Percentiles rank a stretch among this genome's conserved stretches.
These are phyloP conservation scores for Trypanosoma rangeli DNA, from an alignment of 208 protist species.

Conservation along the genomic window DNA sequence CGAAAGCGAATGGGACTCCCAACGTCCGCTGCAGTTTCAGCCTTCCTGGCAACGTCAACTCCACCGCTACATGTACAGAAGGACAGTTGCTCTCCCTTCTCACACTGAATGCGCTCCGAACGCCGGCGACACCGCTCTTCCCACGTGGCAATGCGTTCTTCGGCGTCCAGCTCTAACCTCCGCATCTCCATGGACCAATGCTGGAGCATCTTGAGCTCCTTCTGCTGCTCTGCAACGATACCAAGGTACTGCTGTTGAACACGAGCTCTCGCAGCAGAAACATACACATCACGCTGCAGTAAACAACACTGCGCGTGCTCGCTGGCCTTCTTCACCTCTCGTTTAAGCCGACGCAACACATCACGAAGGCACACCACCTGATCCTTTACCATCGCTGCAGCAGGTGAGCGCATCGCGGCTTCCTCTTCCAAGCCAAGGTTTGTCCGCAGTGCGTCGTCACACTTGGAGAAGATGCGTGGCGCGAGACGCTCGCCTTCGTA, in stretches of 20 bases:
- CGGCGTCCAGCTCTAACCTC: slow-evolving; percentile 1
- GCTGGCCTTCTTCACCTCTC: neutral
- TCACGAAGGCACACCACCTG: slow-evolving; percentile 2
- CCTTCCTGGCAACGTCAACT: neutral
- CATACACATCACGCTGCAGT: neutral
- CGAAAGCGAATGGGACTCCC: neutral
- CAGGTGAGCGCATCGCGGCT: neutral
- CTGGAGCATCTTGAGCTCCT: slow-evolving; percentile 19
- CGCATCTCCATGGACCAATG: slow-evolving; percentile 8
- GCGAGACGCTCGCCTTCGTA: neutral
- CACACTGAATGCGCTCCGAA: neutral
- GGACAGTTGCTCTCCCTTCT: neutral
- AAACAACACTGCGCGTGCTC: neutral
- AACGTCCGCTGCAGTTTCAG: neutral
- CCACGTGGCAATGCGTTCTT: neutral
- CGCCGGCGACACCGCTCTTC: neutral
- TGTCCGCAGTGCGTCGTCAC: neutral
- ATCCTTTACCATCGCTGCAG: neutral
- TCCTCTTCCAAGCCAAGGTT: neutral
- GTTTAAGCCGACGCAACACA: neutral
- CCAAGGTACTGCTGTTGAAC: slow-evolving; percentile 19
- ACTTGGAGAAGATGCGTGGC: neutral
- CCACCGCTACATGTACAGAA: neutral
- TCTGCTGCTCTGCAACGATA: slow-evolving; percentile 19
- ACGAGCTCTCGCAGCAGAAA: neutral